phyloP scores from a whole-genome alignment of 768 basidiomycete genomes.

The Auriscalpium orientale region DNA sequence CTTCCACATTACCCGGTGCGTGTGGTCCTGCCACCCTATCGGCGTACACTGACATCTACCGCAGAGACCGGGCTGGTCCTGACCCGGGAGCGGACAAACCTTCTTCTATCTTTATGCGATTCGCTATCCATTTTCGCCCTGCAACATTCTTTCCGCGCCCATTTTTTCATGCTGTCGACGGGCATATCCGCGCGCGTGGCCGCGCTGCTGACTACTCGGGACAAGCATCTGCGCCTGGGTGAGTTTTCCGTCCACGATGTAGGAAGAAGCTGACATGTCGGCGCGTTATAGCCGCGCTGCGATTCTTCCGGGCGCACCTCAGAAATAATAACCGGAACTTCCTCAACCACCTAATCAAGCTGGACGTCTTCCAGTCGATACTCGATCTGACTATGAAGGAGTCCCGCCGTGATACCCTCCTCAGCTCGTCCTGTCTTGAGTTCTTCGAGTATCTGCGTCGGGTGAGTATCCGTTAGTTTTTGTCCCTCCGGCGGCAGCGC shows the following conservation, averaged over 20 bases:
- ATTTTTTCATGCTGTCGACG: constrained; percentile 82
- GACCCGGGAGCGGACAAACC: constrained; percentile 70
- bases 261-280: background rate
- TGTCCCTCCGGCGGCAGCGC: constrained; percentile 3
- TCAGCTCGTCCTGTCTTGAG: constrained; percentile 93
- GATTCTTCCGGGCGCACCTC: constrained; percentile 83
- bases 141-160: constrained; percentile 88
- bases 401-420: constrained; percentile 80
- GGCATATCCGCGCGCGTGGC: constrained; percentile 69
- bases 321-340: constrained; percentile 76
- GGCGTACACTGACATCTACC: constrained; percentile 1
- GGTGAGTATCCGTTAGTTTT: constrained; percentile 35
- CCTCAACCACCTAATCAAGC: constrained; percentile 69
- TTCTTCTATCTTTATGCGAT: constrained; percentile 87
- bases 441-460: constrained; percentile 87
- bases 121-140: constrained; percentile 80
- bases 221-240: constrained; percentile 93
- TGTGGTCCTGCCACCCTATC: background rate
- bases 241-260: constrained; percentile 23
- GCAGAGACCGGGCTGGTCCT: constrained; percentile 48
- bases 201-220: constrained; percentile 68
- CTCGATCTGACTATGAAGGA: constrained; percentile 80
- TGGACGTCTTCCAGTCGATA: constrained; percentile 77
- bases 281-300: constrained; percentile 64
- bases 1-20: constrained; percentile 42